Evolutionary conservation across 2,329 filamentous ascomycete species (phyloP).

Genomic region (Diaporthe vaccinii): DNA sequence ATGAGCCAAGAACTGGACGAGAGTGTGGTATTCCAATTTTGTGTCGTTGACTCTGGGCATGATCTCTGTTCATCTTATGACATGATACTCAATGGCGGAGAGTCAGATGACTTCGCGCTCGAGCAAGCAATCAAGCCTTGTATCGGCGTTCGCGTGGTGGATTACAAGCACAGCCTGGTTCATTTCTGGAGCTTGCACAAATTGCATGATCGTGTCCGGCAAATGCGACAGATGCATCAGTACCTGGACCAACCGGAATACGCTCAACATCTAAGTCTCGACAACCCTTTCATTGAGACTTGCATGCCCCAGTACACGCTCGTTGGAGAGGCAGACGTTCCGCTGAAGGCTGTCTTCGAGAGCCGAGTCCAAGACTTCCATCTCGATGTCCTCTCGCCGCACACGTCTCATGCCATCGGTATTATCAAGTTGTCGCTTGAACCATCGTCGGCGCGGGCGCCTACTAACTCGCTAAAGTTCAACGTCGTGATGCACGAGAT

Average conservation of each 20-base stretch:
- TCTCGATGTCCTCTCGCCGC: constrained; percentile 91
- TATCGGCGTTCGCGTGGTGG: constrained; percentile 89
- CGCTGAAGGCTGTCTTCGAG: constrained; percentile 92
- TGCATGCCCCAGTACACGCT: constrained; percentile 94
- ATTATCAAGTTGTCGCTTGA: constrained; percentile 93
- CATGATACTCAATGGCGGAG: constrained; percentile 91
- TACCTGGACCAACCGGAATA: constrained; percentile 97
- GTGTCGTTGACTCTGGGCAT: constrained; percentile 90
- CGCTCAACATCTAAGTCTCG: constrained; percentile 89
- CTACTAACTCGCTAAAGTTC: constrained; percentile 94
- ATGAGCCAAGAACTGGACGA: constrained; percentile 98
- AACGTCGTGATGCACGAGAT: constrained; percentile 99
- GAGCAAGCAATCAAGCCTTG: constrained; percentile 90
- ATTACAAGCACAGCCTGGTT: constrained; percentile 88
- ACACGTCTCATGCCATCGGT: constrained; percentile 90
- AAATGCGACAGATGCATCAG: constrained; percentile 97
- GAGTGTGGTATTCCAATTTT: constrained; percentile 93
- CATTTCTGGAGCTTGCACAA: constrained; percentile 97
- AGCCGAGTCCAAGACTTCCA: constrained; percentile 94
- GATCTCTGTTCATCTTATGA: constrained; percentile 94
- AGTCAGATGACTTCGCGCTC: constrained; percentile 85
- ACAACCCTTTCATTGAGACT: constrained; percentile 92
- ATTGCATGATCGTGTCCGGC: constrained; percentile 84
- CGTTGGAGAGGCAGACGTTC: constrained; percentile 92
- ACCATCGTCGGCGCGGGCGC: constrained; percentile 92